phyloP scores from a whole-genome alignment of 1,284 basidiomycete genomes.

The Xerocomus minutiporus region DNA sequence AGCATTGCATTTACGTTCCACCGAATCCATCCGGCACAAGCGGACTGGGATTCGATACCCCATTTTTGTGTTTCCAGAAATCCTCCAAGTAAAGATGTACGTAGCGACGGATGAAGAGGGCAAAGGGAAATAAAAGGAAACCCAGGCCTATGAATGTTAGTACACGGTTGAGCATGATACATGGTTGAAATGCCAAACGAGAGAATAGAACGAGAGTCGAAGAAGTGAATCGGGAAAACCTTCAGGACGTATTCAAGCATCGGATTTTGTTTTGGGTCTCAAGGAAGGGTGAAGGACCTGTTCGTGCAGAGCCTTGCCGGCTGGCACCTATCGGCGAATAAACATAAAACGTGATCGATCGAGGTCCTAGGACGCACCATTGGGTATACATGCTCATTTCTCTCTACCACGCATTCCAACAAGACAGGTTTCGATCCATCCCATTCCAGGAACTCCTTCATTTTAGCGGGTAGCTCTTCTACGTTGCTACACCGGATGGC shows the following conservation, averaged over 20 bases:
- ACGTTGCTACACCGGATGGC: conserved; percentile 72
- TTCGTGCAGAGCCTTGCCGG: conserved; percentile 90
- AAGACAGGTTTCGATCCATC: conserved; percentile 82
- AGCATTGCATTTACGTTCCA: conserved; percentile 7
- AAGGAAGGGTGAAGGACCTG: conserved; percentile 65
- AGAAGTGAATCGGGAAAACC: neutral
- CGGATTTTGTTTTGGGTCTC: conserved; percentile 27
- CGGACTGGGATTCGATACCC: conserved; percentile 14
- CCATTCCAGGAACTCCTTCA: conserved; percentile 99
- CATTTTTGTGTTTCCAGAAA: conserved; percentile 15
- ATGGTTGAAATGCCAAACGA: conserved; percentile 7
- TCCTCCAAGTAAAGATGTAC: conserved; percentile 3
- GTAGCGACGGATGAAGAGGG: neutral
- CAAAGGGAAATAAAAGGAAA: neutral
- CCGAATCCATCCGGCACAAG: conserved; percentile 1
- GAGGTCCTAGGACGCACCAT: conserved; percentile 54
- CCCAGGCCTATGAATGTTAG: conserved; percentile 9
- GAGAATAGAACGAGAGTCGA: neutral
- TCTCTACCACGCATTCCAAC: conserved; percentile 86
- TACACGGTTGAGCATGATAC: conserved; percentile 25
- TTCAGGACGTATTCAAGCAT: conserved; percentile 13
- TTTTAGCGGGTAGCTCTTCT: conserved; percentile 85
- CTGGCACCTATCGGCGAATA: conserved; percentile 54
- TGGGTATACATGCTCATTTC: conserved; percentile 92
- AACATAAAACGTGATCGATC: conserved; percentile 4